These are phyloP conservation scores for Boletus semigastroideus DNA, from an alignment of 1,284 basidiomycete genomes.

Conservation along the genomic window DNA sequence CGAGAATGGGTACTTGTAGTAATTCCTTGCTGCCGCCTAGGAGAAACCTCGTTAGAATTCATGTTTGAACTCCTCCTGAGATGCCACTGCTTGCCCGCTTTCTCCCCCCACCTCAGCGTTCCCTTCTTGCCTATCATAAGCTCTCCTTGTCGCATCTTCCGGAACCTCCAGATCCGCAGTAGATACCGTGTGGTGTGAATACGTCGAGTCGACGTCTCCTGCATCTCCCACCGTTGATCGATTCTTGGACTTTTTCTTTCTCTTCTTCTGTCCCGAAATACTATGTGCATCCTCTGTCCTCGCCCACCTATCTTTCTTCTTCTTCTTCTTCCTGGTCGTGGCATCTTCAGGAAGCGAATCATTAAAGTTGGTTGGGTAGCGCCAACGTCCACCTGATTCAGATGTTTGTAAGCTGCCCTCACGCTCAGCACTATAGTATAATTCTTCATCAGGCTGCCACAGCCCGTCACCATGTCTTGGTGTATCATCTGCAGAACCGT, in stretches of 20 bases:
- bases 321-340: conserved; percentile 61
- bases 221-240: conserved; percentile 43
- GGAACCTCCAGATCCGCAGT: conserved; percentile 51
- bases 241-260: conserved; percentile 56
- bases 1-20: conserved; percentile 13
- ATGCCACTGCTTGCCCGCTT: conserved; percentile 15
- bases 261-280: conserved; percentile 47
- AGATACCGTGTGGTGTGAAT: conserved; percentile 40
- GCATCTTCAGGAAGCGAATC: conserved; percentile 53
- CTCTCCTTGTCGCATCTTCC: conserved; percentile 67
- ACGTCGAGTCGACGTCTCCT: conserved; percentile 45
- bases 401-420: conserved; percentile 36
- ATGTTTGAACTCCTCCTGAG: conserved; percentile 45
- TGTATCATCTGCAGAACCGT: conserved; percentile 18
- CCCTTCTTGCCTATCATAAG: conserved; percentile 46
- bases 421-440: conserved; percentile 57
- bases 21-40: not conserved
- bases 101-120: conserved; percentile 16
- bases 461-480: conserved; percentile 47
- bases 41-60: conserved; percentile 37
- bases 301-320: conserved; percentile 82
- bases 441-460: conserved; percentile 73
- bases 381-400: conserved; percentile 59
- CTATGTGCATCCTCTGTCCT: conserved; percentile 79
- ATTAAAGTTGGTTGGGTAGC: conserved; percentile 79